Evolutionary conservation across 768 basidiomycete species (phyloP).

Genomic region (Lactifluus rugatus): DNA sequence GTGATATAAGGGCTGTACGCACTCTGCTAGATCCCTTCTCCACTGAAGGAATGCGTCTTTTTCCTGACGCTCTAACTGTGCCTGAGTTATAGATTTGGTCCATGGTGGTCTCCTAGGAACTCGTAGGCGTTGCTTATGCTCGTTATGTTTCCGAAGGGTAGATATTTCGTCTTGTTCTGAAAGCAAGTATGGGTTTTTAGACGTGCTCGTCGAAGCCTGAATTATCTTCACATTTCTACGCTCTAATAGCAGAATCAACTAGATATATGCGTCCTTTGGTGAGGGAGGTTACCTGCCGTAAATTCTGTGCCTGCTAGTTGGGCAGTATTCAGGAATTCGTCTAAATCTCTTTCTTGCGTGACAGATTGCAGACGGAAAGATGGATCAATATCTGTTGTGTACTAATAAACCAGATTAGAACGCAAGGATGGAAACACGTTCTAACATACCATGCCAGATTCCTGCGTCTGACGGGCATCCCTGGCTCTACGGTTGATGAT

Average conservation of each 20-base stretch:
- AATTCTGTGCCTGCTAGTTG: slow-evolving; percentile 94
- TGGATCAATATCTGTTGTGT: slow-evolving; percentile 62
- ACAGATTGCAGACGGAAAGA: slow-evolving; percentile 74
- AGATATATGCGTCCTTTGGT: neutral
- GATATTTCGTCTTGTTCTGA: slow-evolving; percentile 73
- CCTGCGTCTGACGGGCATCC: slow-evolving; percentile 52
- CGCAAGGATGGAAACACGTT: neutral
- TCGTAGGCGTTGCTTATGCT: slow-evolving; percentile 63
- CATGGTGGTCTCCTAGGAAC: slow-evolving; percentile 88
- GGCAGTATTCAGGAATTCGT: slow-evolving; percentile 92
- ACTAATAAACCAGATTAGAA: slow-evolving; percentile 34
- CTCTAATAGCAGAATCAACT: slow-evolving; percentile 34
- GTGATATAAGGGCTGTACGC: slow-evolving; percentile 24
- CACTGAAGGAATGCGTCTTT: slow-evolving; percentile 87
- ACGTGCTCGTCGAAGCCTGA: slow-evolving; percentile 41
- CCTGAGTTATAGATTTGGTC: slow-evolving; percentile 69
- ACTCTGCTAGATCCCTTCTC: slow-evolving; percentile 89
- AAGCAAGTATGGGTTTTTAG: slow-evolving; percentile 80
- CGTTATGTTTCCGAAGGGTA: slow-evolving; percentile 61
- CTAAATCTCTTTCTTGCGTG: slow-evolving; percentile 91
- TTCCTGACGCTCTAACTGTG: slow-evolving; percentile 81
- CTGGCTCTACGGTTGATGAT: slow-evolving; percentile 88
- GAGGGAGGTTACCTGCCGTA: slow-evolving; percentile 59
- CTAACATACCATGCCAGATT: slow-evolving; percentile 55
- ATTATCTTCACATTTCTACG: slow-evolving; percentile 75